Evolutionary conservation across 139 green algal species (phyloP), one percentile per base, ranked within the genome.

Genomic region (Mesotaenium endlicherianum): DNA sequence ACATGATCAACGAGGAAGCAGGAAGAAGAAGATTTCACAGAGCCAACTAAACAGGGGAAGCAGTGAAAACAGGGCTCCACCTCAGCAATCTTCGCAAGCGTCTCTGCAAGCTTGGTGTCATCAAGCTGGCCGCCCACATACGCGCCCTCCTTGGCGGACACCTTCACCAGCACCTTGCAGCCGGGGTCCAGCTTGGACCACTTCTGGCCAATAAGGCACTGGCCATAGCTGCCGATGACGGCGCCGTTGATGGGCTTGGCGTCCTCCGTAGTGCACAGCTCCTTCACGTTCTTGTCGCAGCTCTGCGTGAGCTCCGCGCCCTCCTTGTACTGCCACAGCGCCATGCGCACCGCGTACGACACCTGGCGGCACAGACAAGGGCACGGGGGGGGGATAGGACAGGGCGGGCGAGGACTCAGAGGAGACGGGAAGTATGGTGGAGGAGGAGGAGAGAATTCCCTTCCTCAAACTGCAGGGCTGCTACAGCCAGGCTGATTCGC

Each of bases 271-370:
- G 92, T 75, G 86, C 92, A 94, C 14, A 92, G 41, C 34, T 88
- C 45, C 34, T 86, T 39, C 3, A 94, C 91, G 72, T 95, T 4
- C 0, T 81, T 67, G 55, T 97, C 94, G 86, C 94, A 97, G 1
- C 80, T 44, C 17, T 59, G 11, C 0, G 94, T 97, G 42, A 97
- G 69, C 17, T 89, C 83, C 0, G 72, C 71, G 3, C 86, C 88
- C 14, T 86, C 75, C 31, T 81, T 64, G 90, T 94, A 97, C 30
- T 93, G 89, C 86, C 89, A 97, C 70, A 97, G 92, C 2, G 94
- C 93, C 91, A 94, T 94, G 76, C 93, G 92, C 36, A 95, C 88
- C 0, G 92, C 92, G 31, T 94, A 91, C 3, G 88, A 89, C 58
- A 97, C 77, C 92, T 97, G 92, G 31, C n/a, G n/a, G n/a, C n/a